Conservation (phyloP, 1,139 yeast genomes). For the Blastobotrys indianensis region DNA sequence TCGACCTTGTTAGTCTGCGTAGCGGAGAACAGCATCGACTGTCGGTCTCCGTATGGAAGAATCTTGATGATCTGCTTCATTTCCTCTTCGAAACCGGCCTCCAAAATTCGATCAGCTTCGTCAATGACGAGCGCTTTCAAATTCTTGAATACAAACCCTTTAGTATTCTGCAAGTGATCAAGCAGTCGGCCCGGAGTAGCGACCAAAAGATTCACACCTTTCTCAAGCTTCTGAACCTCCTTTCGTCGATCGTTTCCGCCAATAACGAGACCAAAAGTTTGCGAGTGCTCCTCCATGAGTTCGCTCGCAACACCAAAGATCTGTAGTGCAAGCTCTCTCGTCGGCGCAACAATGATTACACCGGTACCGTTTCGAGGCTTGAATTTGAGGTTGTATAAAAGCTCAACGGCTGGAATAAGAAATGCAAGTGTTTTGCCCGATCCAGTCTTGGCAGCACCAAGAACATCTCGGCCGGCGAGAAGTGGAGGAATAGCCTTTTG, state of each 20-base stretch:
- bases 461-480: constrained; percentile 92
- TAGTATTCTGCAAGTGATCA: constrained; percentile 94
- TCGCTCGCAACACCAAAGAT: constrained; percentile 96
- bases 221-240: constrained; percentile 87
- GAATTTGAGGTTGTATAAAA: constrained; percentile 79
- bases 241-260: constrained; percentile 98
- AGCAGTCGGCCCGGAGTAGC: constrained; percentile 97
- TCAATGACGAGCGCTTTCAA: constrained; percentile 90
- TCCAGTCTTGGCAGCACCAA: constrained; percentile 98
- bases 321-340: constrained; percentile 90
- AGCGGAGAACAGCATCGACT: constrained; percentile 95
- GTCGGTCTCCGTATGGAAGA: constrained; percentile 90
- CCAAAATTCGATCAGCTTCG: constrained; percentile 95
- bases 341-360: constrained; percentile 79
- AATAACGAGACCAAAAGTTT: constrained; percentile 92
- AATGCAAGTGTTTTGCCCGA: constrained; percentile 95
- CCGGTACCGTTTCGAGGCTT: constrained; percentile 94
- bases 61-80: constrained; percentile 95
- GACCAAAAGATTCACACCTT: constrained; percentile 88
- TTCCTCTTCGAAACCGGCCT: constrained; percentile 97
- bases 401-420: constrained; percentile 88
- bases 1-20: constrained; percentile 98
- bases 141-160: constrained; percentile 90
- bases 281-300: constrained; percentile 77
- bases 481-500: constrained; percentile 92